Base-by-base conservation (phyloP, 2,329 filamentous ascomycete species). In the Colletotrichum tabaci region DNA sequence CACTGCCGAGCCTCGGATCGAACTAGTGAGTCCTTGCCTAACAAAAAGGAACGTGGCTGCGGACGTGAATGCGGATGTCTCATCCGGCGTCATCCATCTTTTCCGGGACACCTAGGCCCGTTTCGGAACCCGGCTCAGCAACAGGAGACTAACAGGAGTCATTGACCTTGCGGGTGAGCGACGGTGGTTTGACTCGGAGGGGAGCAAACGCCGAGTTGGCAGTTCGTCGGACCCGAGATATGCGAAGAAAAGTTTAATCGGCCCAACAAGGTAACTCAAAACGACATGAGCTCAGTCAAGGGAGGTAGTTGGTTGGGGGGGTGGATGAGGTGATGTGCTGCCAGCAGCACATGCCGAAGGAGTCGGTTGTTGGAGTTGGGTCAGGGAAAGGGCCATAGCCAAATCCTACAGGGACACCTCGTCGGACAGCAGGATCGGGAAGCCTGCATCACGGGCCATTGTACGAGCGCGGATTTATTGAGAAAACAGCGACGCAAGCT, bases 311-410 rank as follows among this genome's bases (percentile, higher is more conserved):
- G 9, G 15, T n/a, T 30, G 26, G 13, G 53, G 12, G 15, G 57
- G 46, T 7, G 26, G 44, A 10, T 21, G 13, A 3, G 21, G 26
- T 18, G 6, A 26, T 10, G 57, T 6, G 16, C 40, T 26, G 46
- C 52, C 52, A 12, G 18, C 44, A 35, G 46, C n/a, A 44, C n/a
- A 35, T 35, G 8, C 23, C 6, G n/a, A 38, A 23, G 55, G 61
- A 66, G 67, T 66, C 55, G 53, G 67, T 70, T 26, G 40, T 66
- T 38, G 61, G 42, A 55, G 30, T 67, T 63, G 40, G 13, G 52
- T 49, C 55, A 40, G 58, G 60, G 38, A 50, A 52, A 57, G 60
- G 66, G 47, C 47, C 18, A 35, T 26, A 18, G 21, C 58, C 38
- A 23, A 15, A 65, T 55, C 35, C 18, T 44, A 35, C 66, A 69